Evolutionary conservation across 2,329 filamentous ascomycete genomes (phyloP).

Genomic region (Fonsecaea multimorphosa): DNA sequence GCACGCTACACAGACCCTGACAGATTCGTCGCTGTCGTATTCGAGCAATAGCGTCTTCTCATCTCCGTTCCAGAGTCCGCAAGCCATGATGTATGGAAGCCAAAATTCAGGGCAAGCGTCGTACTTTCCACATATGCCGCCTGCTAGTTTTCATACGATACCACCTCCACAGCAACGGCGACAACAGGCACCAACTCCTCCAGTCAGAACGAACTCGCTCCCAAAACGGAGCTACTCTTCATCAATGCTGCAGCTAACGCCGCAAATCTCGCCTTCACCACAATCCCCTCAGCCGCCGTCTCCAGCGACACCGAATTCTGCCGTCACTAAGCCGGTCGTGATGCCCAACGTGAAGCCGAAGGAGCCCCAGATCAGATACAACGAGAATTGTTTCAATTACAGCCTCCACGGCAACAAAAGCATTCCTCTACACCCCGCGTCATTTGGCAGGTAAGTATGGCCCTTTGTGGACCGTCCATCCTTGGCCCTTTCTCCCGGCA

Average conservation of each 20-base stretch:
- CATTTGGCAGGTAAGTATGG: slow-evolving; percentile 31
- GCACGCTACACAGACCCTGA: neutral
- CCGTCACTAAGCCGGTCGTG: neutral
- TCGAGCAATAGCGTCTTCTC: slow-evolving; percentile 2
- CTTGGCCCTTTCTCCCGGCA: neutral
- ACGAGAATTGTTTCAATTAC: slow-evolving; percentile 26
- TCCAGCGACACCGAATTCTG: slow-evolving; percentile 20
- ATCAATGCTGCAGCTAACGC: slow-evolving; percentile 19
- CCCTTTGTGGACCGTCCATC: neutral
- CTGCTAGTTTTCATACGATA: slow-evolving; percentile 2
- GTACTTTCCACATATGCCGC: slow-evolving; percentile 24
- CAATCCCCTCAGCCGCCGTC: slow-evolving; percentile 27
- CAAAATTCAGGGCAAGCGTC: slow-evolving; percentile 8
- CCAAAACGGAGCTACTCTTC: slow-evolving; percentile 22
- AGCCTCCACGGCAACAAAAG: slow-evolving; percentile 26
- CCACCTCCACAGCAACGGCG: slow-evolving; percentile 4
- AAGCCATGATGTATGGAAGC: slow-evolving; percentile 7
- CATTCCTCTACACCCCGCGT: slow-evolving; percentile 28
- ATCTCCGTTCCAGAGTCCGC: neutral
- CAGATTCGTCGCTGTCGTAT: slow-evolving; percentile 12
- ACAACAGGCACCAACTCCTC: neutral
- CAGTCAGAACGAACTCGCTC: slow-evolving; percentile 22
- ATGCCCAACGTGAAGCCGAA: slow-evolving; percentile 8
- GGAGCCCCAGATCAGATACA: slow-evolving; percentile 32
- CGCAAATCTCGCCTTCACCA: slow-evolving; percentile 23